Conservation (phyloP, 768 basidiomycete species). For the Termitomyces sp. region DNA sequence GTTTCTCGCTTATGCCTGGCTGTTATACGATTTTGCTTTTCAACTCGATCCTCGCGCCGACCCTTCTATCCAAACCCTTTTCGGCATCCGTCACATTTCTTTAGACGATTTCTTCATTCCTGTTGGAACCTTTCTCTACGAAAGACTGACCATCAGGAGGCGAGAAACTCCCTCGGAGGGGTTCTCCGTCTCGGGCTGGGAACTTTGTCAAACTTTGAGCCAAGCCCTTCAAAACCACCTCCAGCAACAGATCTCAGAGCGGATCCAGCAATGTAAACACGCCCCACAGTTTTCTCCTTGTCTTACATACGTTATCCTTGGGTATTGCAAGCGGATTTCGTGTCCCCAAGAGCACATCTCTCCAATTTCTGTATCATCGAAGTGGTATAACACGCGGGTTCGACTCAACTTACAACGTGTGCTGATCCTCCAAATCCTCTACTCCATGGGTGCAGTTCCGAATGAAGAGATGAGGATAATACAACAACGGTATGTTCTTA, state of each 20-base stretch:
- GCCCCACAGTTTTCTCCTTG: slow-evolving; percentile 36
- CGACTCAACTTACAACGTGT: slow-evolving; percentile 48
- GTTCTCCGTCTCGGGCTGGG: slow-evolving; percentile 11
- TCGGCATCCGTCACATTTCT: slow-evolving; percentile 26
- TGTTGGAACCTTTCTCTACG: slow-evolving; percentile 22
- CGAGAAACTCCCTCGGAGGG: not conserved
- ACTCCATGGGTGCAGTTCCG: slow-evolving; percentile 9
- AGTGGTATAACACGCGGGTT: slow-evolving; percentile 36
- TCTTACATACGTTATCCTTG: slow-evolving; percentile 26
- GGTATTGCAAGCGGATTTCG: slow-evolving; percentile 24
- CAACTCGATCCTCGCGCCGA: slow-evolving; percentile 21
- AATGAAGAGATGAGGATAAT: slow-evolving; percentile 7
- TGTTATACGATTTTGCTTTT: slow-evolving; percentile 25
- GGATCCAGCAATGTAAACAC: slow-evolving; percentile 28
- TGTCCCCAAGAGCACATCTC: slow-evolving; percentile 38
- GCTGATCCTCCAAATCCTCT: slow-evolving; percentile 33
- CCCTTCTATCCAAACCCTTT: slow-evolving; percentile 25
- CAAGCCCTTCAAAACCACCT: slow-evolving; percentile 24
- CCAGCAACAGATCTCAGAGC: slow-evolving; percentile 21
- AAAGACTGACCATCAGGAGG: not conserved
- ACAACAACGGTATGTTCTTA: slow-evolving; percentile 18
- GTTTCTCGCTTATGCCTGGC: slow-evolving; percentile 32
- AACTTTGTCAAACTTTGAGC: slow-evolving; percentile 22
- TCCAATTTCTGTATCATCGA: slow-evolving; percentile 11
- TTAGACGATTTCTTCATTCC: slow-evolving; percentile 26